Evolutionary conservation across 2,329 filamentous ascomycete genomes (phyloP), one percentile per base, ranked within the genome.

Genomic region (Graphium sp.): DNA sequence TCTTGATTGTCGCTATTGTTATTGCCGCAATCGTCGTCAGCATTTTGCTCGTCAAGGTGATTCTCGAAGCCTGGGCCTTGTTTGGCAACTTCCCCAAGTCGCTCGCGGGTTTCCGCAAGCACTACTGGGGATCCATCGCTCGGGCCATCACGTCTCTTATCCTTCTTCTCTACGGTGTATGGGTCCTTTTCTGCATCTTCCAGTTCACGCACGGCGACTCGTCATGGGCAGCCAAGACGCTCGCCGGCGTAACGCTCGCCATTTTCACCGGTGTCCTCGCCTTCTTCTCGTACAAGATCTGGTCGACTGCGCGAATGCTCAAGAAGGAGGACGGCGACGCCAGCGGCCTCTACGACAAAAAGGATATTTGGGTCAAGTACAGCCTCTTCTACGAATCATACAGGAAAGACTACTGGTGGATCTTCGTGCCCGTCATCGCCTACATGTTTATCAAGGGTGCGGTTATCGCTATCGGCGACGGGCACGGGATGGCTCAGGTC

Each of bases 311-410:
- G 6, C 67, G 63, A 37, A 67, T 71, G 42, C 75, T 82, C 38
- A 87, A 81, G 60, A 65, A 73, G 43, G 44, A 60, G 18, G 75
- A 92, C 39, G 87, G 87, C 32, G 78, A 85, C 45, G 53, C 66
- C 1, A 61, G 64, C 11, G 69, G 60, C 9, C 63, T 98, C 7
- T 95, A 84, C 51, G 80, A 94, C 34, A 67, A 95, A 55, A 91
- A 89, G 60, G 69, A 78, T 33, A 74, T 77, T 22, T 94, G 89
- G 85, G 66, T 82, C 49, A 92, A 89, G 58, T 98, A 98, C 64
- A 89, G 81, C 43, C 64, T 94, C 36, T 95, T 98, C 57, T 98
- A 98, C 59, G 89, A 95, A 44, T 77, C 76, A 41, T 95, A 93
- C 63, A 84, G 83, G 58, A 83, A 80, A 52, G 72, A 75, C 41